A percentile compares a stretch with the other conserved stretches of the same genome.
These are phyloP conservation scores for Gliomastix tumulicola DNA, from an alignment of 2,329 filamentous ascomycete species.

Conservation along the genomic window DNA sequence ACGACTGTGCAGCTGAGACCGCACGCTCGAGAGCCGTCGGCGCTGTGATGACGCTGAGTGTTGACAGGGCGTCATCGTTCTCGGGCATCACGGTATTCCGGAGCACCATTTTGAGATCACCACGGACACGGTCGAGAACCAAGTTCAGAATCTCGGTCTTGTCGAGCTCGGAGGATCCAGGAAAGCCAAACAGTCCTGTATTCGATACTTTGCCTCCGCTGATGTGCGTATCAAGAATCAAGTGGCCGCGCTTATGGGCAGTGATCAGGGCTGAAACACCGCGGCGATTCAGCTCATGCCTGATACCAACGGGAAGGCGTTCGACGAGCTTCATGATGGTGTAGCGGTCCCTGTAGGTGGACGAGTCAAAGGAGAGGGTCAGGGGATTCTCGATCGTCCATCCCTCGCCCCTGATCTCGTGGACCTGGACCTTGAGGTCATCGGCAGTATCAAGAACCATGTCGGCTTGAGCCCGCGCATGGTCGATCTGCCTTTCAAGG, in stretches of 20 bases:
- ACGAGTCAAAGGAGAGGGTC: slow-evolving; percentile 32
- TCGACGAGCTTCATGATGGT: slow-evolving; percentile 42
- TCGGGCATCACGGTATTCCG: too few species aligned
- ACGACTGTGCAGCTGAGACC: too few species aligned
- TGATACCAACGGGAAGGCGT: slow-evolving; percentile 41
- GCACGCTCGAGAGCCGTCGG: too few species aligned
- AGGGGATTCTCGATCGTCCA: slow-evolving; percentile 41
- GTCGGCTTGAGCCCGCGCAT: slow-evolving; percentile 33
- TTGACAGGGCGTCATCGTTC: too few species aligned
- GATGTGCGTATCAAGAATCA: slow-evolving; percentile 42
- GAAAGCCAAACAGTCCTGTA: too few species aligned
- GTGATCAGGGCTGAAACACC: slow-evolving; percentile 38
- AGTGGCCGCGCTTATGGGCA: slow-evolving; percentile 44
- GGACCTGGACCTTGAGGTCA: slow-evolving; percentile 41
- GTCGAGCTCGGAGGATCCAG: too few species aligned
- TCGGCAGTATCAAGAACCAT: slow-evolving; percentile 29
- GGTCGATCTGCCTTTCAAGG: slow-evolving; percentile 26
- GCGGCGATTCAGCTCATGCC: slow-evolving; percentile 38
- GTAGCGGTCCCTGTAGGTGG: slow-evolving; percentile 32
- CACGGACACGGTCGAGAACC: too few species aligned
- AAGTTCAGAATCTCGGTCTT: too few species aligned
- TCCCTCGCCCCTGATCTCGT: slow-evolving; percentile 34
- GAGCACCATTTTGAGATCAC: too few species aligned
- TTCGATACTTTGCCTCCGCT: too few species aligned
- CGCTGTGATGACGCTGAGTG: too few species aligned